Percentiles rank a stretch among this genome's conserved stretches.
phyloP scores from a whole-genome alignment of 2,329 filamentous ascomycete species.

The Fusarium sororula region DNA sequence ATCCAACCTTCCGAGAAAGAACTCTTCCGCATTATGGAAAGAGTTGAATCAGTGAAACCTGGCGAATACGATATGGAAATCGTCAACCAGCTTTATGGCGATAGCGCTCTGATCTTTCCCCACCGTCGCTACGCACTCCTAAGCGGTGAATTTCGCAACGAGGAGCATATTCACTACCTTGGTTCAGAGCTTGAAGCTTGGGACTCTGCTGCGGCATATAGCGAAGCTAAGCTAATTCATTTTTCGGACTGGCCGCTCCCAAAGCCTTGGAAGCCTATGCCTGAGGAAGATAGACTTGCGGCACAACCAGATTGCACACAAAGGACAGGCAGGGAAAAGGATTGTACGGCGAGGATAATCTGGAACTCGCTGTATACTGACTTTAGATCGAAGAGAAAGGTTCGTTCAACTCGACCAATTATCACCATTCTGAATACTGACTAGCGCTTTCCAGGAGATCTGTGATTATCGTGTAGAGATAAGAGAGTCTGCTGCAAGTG shows the following conservation, averaged over 20 bases:
- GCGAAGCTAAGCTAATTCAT: constrained; percentile 73
- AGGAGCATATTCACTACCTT: constrained; percentile 57
- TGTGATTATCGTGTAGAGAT: not conserved
- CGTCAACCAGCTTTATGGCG: constrained; percentile 68
- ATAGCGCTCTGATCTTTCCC: constrained; percentile 68
- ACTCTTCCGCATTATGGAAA: constrained; percentile 50
- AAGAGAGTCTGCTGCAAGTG: not conserved
- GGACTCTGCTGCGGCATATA: constrained; percentile 62
- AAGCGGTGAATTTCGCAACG: constrained; percentile 67
- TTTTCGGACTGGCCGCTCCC: constrained; percentile 78
- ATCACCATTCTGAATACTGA: too few species aligned
- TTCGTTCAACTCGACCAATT: too few species aligned
- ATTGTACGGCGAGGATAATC: constrained; percentile 27
- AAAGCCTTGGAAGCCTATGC: constrained; percentile 59
- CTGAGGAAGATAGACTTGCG: constrained; percentile 1
- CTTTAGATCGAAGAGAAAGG: constrained; percentile 37
- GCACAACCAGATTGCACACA: constrained; percentile 50
- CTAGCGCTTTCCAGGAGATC: accelerated
- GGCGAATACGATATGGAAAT: constrained; percentile 73
- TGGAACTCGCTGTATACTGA: constrained; percentile 60
- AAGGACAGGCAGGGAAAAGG: constrained; percentile 60
- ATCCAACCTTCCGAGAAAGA: constrained; percentile 65
- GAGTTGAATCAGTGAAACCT: constrained; percentile 27
- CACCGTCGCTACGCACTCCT: constrained; percentile 70
- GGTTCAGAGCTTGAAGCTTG: constrained; percentile 59